phyloP scores from a whole-genome alignment of 805 yeast species.

The Kuraishia hungarica region DNA sequence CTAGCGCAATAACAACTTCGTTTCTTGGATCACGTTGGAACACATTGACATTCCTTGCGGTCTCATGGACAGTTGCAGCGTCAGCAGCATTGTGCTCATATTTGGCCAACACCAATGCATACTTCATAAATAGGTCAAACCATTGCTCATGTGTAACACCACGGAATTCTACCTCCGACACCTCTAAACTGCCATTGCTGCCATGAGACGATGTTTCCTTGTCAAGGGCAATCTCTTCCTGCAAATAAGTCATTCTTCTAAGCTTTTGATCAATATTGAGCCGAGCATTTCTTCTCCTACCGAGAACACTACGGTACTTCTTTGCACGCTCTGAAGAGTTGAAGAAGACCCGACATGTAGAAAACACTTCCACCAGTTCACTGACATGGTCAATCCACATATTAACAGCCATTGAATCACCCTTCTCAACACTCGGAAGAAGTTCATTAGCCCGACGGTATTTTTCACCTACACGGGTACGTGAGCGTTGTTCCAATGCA shows the following conservation, averaged over 20 bases:
- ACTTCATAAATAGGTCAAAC: conserved; percentile 79
- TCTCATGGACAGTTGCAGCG: conserved; percentile 62
- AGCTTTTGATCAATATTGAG: conserved; percentile 68
- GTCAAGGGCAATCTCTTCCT: conserved; percentile 41
- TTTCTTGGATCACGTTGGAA: conserved; percentile 60
- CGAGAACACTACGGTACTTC: conserved; percentile 57
- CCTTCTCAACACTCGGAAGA: conserved; percentile 34
- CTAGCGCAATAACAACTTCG: conserved; percentile 51
- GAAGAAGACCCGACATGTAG: conserved; percentile 69
- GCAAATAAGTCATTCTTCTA: conserved; percentile 56
- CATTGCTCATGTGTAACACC: conserved; percentile 74
- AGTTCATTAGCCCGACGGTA: conserved; percentile 42
- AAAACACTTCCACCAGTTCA: conserved; percentile 76
- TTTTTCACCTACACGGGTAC: conserved; percentile 32
- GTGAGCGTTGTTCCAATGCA: conserved; percentile 21
- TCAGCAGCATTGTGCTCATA: conserved; percentile 46
- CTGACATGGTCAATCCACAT: conserved; percentile 83
- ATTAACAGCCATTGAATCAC: conserved; percentile 52
- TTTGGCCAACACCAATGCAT: conserved; percentile 59
- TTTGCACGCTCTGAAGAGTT: conserved; percentile 61
- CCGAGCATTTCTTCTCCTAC: conserved; percentile 50
- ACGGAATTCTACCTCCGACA: conserved; percentile 54
- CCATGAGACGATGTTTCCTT: conserved; percentile 12
- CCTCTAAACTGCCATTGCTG: conserved; percentile 12
- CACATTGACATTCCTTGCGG: conserved; percentile 71